Evolutionary conservation across 805 yeast species (phyloP).

Genomic region (Zygosaccharomyces bisporus): DNA sequence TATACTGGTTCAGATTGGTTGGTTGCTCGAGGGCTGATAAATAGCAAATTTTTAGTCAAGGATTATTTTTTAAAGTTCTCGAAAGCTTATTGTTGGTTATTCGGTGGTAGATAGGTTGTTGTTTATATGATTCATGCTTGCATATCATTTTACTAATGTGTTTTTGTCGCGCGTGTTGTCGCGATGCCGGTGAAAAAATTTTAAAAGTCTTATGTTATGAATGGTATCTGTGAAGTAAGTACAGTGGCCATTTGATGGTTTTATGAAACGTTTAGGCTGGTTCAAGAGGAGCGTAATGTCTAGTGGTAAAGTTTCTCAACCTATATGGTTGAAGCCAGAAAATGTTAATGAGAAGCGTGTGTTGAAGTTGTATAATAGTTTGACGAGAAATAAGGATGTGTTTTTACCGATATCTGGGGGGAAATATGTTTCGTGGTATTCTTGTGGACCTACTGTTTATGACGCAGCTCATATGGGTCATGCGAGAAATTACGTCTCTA

Average conservation of each 20-base stretch:
- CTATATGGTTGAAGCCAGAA: constrained; percentile 49
- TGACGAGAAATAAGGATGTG: constrained; percentile 75
- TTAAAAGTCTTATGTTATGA: too few relatives aligned
- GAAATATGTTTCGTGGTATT: constrained; percentile 83
- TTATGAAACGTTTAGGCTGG: constrained; percentile 8
- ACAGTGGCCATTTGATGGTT: constrained; percentile 6
- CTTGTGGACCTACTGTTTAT: constrained; percentile 98
- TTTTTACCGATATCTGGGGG: constrained; percentile 63
- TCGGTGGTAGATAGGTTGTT: too few relatives aligned
- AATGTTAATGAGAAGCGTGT: constrained; percentile 35
- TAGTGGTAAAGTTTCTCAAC: constrained; percentile 41
- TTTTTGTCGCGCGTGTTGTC: background rate
- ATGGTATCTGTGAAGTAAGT: too few relatives aligned
- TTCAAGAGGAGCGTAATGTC: constrained; percentile 12
- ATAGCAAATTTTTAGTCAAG: too few relatives aligned
- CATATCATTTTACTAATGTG: too few relatives aligned
- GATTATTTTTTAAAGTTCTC: too few relatives aligned
- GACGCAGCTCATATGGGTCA: constrained; percentile 98
- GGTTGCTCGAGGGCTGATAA: too few relatives aligned
- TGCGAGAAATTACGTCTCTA: constrained; percentile 93
- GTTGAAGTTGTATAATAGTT: constrained; percentile 72
- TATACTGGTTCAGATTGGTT: too few relatives aligned
- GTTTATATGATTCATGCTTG: too few relatives aligned
- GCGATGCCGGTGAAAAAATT: background rate
- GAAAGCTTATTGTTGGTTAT: too few relatives aligned